Conservation (phyloP, 768 basidiomycete genomes). For the Tricholoma terreum region DNA sequence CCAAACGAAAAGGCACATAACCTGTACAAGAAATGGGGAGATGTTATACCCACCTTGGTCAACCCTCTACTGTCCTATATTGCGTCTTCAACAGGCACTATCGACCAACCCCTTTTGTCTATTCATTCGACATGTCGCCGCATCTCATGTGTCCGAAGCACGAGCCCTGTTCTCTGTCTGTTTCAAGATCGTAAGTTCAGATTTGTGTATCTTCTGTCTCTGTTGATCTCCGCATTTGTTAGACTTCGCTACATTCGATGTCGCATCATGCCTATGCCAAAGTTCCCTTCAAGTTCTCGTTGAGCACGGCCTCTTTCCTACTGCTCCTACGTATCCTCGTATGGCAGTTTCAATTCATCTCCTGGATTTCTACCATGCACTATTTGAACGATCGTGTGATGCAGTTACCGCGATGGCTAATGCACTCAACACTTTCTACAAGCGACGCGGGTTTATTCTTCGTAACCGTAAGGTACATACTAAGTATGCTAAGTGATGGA, state of each 20-base stretch:
- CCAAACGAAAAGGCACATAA: background rate
- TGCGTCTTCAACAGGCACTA: background rate
- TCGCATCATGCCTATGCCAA: conserved; percentile 20
- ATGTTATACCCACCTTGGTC: background rate
- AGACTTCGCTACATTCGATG: conserved; percentile 17
- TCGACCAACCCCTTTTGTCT: background rate
- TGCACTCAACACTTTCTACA: conserved; percentile 28
- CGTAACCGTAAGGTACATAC: conserved; percentile 17
- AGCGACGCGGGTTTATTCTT: conserved; percentile 20
- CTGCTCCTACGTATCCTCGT: conserved; percentile 17
- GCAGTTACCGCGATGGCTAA: conserved; percentile 25
- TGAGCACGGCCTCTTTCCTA: conserved; percentile 29
- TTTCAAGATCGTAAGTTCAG: conserved; percentile 1
- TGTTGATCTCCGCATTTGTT: background rate
- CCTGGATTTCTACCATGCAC: conserved; percentile 27
- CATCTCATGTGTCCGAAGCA: background rate
- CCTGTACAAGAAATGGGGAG: background rate
- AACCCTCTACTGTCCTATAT: background rate
- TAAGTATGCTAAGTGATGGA: background rate
- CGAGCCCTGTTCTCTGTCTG: background rate
- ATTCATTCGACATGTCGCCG: background rate
- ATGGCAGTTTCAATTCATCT: conserved; percentile 26
- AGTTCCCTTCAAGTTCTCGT: conserved; percentile 22
- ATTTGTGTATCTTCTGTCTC: background rate
- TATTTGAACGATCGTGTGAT: conserved; percentile 36